phyloP scores from a whole-genome alignment of 1,139 yeast genomes.

The Casaregolazyma lundiana region DNA sequence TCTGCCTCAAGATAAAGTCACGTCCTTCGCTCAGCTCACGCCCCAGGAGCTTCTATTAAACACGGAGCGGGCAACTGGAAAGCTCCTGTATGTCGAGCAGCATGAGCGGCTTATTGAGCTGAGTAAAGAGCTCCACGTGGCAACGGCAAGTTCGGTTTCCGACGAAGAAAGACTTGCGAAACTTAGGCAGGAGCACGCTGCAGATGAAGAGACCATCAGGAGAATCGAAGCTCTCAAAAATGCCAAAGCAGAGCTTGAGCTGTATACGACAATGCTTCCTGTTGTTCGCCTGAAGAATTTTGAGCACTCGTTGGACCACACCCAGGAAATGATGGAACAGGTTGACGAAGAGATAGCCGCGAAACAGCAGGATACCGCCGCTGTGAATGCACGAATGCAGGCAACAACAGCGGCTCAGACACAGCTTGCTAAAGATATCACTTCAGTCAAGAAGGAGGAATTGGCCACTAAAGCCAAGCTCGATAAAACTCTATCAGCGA shows the following conservation, averaged over 20 bases:
- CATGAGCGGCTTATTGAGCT: conserved; percentile 55
- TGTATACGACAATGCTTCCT: conserved; percentile 3
- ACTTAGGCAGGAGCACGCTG: conserved; percentile 38
- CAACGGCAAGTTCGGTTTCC: conserved; percentile 11
- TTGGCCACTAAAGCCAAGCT: conserved; percentile 9
- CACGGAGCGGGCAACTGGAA: conserved; percentile 77
- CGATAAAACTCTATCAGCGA: conserved; percentile 11
- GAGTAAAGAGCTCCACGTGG: conserved; percentile 37
- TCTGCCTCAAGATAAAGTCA: conserved; percentile 91
- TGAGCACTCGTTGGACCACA: background rate
- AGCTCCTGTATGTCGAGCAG: conserved; percentile 49
- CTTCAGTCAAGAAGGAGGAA: background rate
- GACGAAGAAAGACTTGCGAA: conserved; percentile 22
- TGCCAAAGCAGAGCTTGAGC: conserved; percentile 21
- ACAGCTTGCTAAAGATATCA: background rate
- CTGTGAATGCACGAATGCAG: background rate
- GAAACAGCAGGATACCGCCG: background rate
- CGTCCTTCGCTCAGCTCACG: conserved; percentile 80
- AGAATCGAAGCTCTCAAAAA: conserved; percentile 27
- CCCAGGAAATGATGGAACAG: conserved; percentile 14
- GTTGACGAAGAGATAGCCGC: conserved; percentile 16
- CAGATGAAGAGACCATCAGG: conserved; percentile 24
- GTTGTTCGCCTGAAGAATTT: conserved; percentile 6
- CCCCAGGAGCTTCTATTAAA: conserved; percentile 71
- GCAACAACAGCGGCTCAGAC: background rate